These are phyloP conservation scores for Penicillium coprophilum DNA, from an alignment of 495 filamentous ascomycete genomes.

Conservation along the genomic window DNA sequence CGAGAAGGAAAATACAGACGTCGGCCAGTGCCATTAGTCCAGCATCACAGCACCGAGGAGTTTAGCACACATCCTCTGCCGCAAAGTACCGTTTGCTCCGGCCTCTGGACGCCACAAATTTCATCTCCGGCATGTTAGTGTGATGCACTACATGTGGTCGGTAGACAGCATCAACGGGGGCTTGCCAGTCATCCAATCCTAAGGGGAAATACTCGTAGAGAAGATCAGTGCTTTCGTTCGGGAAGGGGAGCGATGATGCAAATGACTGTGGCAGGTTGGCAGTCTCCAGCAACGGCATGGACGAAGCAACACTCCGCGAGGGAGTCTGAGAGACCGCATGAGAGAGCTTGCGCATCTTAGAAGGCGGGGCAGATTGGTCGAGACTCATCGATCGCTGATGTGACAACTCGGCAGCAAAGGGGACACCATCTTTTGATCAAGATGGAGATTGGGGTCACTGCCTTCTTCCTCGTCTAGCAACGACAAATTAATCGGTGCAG, in stretches of 20 bases:
- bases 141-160: constrained; percentile 92
- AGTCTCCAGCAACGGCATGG: constrained; percentile 39
- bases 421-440: constrained; percentile 26
- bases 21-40: constrained; percentile 10
- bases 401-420: constrained; percentile 32
- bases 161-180: constrained; percentile 87
- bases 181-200: constrained; percentile 87
- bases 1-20: constrained; percentile 15
- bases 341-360: constrained; percentile 47
- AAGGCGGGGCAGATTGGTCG: constrained; percentile 37
- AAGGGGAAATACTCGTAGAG: constrained; percentile 92
- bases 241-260: constrained; percentile 48
- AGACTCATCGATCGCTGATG: constrained; percentile 24
- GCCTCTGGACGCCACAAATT: constrained; percentile 65
- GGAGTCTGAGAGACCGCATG: constrained; percentile 34
- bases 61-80: constrained; percentile 57
- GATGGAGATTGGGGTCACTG: constrained; percentile 23
- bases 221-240: constrained; percentile 73
- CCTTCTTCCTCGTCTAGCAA: constrained; percentile 69
- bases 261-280: constrained; percentile 41
- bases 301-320: constrained; percentile 36
- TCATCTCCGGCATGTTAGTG: constrained; percentile 75
- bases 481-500: constrained; percentile 69
- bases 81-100: constrained; percentile 81
- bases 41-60: background rate